Percentiles rank a stretch among this genome's conserved stretches.
Conservation (phyloP, 345 rosid genomes). For the Zanthoxylum bungeanum region DNA sequence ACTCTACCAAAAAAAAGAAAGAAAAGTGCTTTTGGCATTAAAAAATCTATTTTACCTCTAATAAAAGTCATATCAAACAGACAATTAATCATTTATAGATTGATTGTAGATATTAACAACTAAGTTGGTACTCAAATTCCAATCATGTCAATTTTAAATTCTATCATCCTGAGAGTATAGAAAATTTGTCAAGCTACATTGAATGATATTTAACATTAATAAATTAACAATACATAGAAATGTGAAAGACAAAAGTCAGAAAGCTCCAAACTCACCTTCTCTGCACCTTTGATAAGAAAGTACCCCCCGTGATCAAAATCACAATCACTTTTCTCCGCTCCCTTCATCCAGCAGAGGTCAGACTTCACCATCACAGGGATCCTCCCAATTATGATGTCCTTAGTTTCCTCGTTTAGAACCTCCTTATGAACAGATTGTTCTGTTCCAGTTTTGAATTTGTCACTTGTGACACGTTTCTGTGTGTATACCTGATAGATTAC, state of each 20-base stretch:
- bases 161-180: no score
- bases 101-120: not conserved
- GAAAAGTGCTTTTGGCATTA: no score
- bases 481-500: conserved; percentile 54
- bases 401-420: conserved; percentile 27
- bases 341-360: conserved; percentile 67
- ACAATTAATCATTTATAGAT: not conserved
- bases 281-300: conserved; percentile 90
- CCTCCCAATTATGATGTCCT: conserved; percentile 67
- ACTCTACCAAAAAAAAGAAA: no score
- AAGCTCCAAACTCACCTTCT: conserved; percentile 53
- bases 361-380: conserved; percentile 95
- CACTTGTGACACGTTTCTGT: conserved; percentile 42
- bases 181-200: not conserved
- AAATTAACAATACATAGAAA: not conserved
- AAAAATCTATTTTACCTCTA: no score
- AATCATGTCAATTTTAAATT: not conserved
- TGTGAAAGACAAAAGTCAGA: not conserved
- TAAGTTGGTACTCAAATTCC: not conserved
- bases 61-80: no score
- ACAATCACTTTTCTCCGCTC: conserved; percentile 59
- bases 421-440: conserved; percentile 45
- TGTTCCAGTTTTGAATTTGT: conserved; percentile 89
- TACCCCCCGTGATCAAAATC: conserved; percentile 94
- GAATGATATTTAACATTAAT: not conserved